Conservation (phyloP, 2,329 filamentous ascomycete species). For the Ophiostoma montium region DNA sequence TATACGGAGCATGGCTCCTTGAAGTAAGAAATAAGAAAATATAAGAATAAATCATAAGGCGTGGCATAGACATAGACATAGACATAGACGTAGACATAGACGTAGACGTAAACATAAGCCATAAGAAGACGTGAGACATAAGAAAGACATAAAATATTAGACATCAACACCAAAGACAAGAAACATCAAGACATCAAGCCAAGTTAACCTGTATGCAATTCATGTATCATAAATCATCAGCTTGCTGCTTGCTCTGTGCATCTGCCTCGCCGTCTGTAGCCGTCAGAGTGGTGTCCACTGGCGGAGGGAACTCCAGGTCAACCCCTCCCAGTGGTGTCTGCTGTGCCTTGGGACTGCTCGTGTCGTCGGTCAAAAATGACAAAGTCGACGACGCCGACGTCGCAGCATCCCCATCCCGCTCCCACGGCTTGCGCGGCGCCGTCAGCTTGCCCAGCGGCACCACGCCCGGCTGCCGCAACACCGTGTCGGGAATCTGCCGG, state of each 20-base stretch:
- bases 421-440: slow-evolving; percentile 59
- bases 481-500: slow-evolving; percentile 67
- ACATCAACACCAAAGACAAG: too few relatives aligned
- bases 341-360: background rate
- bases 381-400: background rate
- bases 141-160: too few relatives aligned
- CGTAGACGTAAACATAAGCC: too few relatives aligned
- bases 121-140: too few relatives aligned
- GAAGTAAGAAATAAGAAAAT: slow-evolving; percentile 12
- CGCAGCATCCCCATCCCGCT: slow-evolving; percentile 26
- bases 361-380: background rate
- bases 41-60: slow-evolving; percentile 1
- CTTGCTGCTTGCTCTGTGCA: too few relatives aligned
- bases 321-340: background rate
- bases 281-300: too few relatives aligned
- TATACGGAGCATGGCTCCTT: too few relatives aligned
- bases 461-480: slow-evolving; percentile 50
- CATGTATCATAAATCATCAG: too few relatives aligned
- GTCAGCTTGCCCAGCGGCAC: slow-evolving; percentile 33
- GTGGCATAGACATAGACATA: too few relatives aligned
- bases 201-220: too few relatives aligned
- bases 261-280: background rate
- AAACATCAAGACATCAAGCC: too few relatives aligned
- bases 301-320: slow-evolving; percentile 22
- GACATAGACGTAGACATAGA: too few relatives aligned